A percentile compares a stretch with the other conserved stretches of the same genome.
phyloP scores from a whole-genome alignment of 805 yeast genomes.

The Starmerella davenportii region DNA sequence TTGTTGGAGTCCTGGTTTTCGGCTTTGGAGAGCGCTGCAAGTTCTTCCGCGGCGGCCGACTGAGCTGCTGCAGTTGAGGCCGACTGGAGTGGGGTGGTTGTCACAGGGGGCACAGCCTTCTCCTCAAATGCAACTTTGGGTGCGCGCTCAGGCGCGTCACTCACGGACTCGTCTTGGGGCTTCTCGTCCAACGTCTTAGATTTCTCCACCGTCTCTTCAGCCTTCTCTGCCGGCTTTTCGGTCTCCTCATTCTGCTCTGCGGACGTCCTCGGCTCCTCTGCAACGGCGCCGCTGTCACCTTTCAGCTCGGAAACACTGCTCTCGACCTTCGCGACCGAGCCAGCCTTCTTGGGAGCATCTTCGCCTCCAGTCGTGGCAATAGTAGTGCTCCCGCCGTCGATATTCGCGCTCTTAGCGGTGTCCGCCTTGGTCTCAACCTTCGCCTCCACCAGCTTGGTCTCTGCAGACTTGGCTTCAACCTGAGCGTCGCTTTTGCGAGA shows the following conservation, averaged over 20 bases:
- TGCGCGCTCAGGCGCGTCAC: slow-evolving; percentile 10
- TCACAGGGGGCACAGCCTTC: not conserved
- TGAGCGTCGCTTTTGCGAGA: slow-evolving; percentile 1
- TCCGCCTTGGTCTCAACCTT: slow-evolving; percentile 10
- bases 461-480: slow-evolving; percentile 2
- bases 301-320: slow-evolving; percentile 17
- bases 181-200: slow-evolving; percentile 17
- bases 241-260: not conserved
- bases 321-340: slow-evolving; percentile 10
- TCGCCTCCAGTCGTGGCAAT: not conserved
- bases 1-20: slow-evolving; percentile 32
- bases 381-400: slow-evolving; percentile 8
- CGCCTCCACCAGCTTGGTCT: slow-evolving; percentile 8
- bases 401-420: not conserved
- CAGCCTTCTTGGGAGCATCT: slow-evolving; percentile 1
- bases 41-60: slow-evolving; percentile 2
- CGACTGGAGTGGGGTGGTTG: no score
- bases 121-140: slow-evolving; percentile 5
- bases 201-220: slow-evolving; percentile 23
- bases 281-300: slow-evolving; percentile 18
- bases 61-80: no score
- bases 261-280: slow-evolving; percentile 19
- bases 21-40: slow-evolving; percentile 22
- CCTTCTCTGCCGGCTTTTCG: slow-evolving; percentile 21
- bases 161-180: slow-evolving; percentile 11